These are phyloP conservation scores for Chaetoceros muelleri DNA, from an alignment of 108 stramenopile species.

Conservation along the genomic window DNA sequence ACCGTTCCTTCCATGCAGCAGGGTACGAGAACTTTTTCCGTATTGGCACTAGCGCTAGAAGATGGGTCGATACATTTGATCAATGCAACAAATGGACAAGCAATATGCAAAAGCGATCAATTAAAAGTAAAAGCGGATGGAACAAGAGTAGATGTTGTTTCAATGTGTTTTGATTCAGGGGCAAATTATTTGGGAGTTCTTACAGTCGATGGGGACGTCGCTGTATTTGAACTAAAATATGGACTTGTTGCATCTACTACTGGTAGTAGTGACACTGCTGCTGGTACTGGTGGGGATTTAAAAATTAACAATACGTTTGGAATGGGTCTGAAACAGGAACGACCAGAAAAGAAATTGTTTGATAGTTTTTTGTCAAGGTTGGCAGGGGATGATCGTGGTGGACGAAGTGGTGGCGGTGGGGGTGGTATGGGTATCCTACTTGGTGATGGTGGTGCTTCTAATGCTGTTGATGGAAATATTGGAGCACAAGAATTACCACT, in stretches of 20 bases:
- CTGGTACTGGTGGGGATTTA: background rate
- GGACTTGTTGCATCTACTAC: background rate
- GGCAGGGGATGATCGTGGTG: background rate
- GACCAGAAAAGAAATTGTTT: background rate
- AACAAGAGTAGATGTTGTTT: background rate
- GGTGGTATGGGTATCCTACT: too few relatives aligned
- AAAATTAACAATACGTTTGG: too few relatives aligned
- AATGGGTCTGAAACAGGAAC: background rate
- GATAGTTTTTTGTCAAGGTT: background rate
- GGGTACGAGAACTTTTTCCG: too few relatives aligned
- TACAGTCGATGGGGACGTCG: background rate
- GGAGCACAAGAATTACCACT: background rate
- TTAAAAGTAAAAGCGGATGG: background rate
- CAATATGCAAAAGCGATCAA: background rate
- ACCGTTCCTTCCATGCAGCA: too few relatives aligned
- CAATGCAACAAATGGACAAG: background rate
- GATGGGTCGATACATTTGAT: background rate
- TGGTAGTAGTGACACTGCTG: background rate
- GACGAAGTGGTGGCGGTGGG: too few relatives aligned
- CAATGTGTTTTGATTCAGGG: background rate
- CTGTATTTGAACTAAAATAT: background rate
- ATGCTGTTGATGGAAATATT: background rate
- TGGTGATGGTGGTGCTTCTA: too few relatives aligned
- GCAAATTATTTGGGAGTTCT: background rate
- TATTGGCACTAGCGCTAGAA: background rate